Evolutionary conservation across 2,329 filamentous ascomycete genomes (phyloP).

Genomic region (Phaeosphaeriaceae sp.): DNA sequence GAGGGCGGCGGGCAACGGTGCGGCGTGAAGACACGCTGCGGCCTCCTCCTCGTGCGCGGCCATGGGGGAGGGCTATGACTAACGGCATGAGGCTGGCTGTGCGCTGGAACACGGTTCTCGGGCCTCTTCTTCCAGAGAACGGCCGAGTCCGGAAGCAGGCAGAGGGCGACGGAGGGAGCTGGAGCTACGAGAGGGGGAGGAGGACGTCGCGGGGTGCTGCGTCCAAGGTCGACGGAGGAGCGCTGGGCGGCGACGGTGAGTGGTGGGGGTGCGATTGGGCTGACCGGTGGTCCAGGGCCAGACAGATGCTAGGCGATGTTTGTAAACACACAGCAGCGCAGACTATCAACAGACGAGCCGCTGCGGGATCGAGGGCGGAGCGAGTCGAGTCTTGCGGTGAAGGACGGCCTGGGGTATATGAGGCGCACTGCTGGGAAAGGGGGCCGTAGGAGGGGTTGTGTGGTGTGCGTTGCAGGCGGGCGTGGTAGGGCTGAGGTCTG

Average conservation of each 20-base stretch:
- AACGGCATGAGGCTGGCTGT: slow-evolving; percentile 51
- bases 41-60: slow-evolving; percentile 18
- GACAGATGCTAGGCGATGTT: slow-evolving; percentile 3
- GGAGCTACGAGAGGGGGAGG: slow-evolving; percentile 9
- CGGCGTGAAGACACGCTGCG: slow-evolving; percentile 29
- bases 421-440: slow-evolving; percentile 10
- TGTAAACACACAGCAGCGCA: slow-evolving; percentile 14
- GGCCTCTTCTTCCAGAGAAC: slow-evolving; percentile 50
- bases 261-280: slow-evolving; percentile 14
- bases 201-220: slow-evolving; percentile 17
- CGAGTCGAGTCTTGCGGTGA: slow-evolving; percentile 2
- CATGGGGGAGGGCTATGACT: slow-evolving; percentile 49
- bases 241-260: slow-evolving; percentile 11
- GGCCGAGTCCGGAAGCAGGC: slow-evolving; percentile 37
- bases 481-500: slow-evolving; percentile 26
- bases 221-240: slow-evolving; percentile 11
- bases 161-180: slow-evolving; percentile 27
- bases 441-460: slow-evolving; percentile 1
- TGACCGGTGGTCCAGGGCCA: slow-evolving; percentile 18
- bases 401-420: slow-evolving; percentile 2
- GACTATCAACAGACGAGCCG: too few species aligned
- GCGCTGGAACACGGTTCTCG: slow-evolving; percentile 39
- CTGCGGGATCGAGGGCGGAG: neutral
- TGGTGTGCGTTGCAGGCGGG: neutral
- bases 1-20: slow-evolving; percentile 36